These are phyloP conservation scores for Nelumbo lutea DNA, from an alignment of 164 flowering plant genomes.

Conservation along the genomic window DNA sequence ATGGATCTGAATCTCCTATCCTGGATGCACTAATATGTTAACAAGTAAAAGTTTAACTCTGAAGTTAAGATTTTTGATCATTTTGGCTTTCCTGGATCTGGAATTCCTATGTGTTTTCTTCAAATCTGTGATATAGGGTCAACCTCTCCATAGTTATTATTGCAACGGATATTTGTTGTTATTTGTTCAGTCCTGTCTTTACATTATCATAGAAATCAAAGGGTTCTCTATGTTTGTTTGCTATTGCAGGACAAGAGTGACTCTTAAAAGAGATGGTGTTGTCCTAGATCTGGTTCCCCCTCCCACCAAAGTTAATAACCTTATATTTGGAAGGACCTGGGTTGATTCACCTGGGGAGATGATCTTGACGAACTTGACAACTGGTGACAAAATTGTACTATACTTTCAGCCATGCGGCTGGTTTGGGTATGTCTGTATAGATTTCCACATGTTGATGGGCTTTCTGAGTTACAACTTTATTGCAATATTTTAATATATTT, in stretches of 20 bases:
- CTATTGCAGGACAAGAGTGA: slow-evolving; percentile 58
- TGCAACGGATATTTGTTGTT: not conserved
- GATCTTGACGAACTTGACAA: slow-evolving; percentile 65
- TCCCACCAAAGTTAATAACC: slow-evolving; percentile 74
- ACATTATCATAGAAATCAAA: not conserved
- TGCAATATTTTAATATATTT: not conserved
- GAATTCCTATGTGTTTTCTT: too few relatives aligned
- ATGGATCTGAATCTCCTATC: too few relatives aligned
- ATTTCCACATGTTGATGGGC: not conserved
- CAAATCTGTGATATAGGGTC: not conserved
- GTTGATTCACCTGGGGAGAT: slow-evolving; percentile 81
- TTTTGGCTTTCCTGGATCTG: too few relatives aligned
- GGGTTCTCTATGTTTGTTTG: not conserved
- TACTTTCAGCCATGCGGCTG: slow-evolving; percentile 50
- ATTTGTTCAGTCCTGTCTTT: not conserved
- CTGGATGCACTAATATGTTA: too few relatives aligned
- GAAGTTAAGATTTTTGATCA: too few relatives aligned
- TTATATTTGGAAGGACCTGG: slow-evolving; percentile 90
- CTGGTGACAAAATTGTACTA: slow-evolving; percentile 48
- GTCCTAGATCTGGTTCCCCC: slow-evolving; percentile 65
- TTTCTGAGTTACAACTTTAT: not conserved
- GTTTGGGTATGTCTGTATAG: slow-evolving; percentile 37
- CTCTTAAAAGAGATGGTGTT: slow-evolving; percentile 40
- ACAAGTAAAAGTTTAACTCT: too few relatives aligned
- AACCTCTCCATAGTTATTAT: not conserved